Base-by-base conservation (phyloP, 1,284 basidiomycete genomes). In the Apiotrichum akiyoshidainum region DNA sequence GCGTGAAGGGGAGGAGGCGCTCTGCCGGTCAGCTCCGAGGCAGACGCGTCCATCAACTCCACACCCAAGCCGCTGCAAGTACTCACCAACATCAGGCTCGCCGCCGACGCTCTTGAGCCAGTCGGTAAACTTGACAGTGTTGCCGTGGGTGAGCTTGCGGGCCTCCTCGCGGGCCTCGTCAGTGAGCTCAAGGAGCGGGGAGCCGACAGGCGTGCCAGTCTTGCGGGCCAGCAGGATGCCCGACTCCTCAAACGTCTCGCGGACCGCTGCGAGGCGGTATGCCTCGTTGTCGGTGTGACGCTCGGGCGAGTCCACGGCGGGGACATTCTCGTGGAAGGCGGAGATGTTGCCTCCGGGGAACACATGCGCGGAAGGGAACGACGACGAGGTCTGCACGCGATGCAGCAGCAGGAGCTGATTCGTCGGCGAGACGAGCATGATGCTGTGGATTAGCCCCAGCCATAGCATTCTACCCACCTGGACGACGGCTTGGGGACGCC, bases 231-330 rank as follows among this genome's bases (percentile, higher is more conserved):
- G 52, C 19, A 63, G 52, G 41, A 63, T 63, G 26, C 61, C 61
- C 26, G 55, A 57, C 49, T 63, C 61, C 49, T 63, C 61, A 37
- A 59, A 63, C 52, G 58, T 63, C 58, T 63, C 61, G 19, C 61
- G 52, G 26, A 63, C 57, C n/a, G 61, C 61, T 1, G 48, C 58
- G 31, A 63, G 52, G 5, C 55, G 55, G 50, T 63, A 63, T 17
- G 52, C 55, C 22, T 31, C 35, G 7, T 41, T n/a, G 55, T 63
- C 58, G 17, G 41, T 11, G 55, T 63, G 61, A 10, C 61, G 52
- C 19, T 49, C 44, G 2, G 51, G 13, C 12, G 52, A 39, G 35
- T 41, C 16, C 1, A 44, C 45, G 12, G 39, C 52, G 16, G 61
- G 61, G 8, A 59, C 58, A 21, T 39, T 21, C 42, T 58, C 57